Base-by-base conservation (phyloP, 345 rosid species). In the Mangifera indica region DNA sequence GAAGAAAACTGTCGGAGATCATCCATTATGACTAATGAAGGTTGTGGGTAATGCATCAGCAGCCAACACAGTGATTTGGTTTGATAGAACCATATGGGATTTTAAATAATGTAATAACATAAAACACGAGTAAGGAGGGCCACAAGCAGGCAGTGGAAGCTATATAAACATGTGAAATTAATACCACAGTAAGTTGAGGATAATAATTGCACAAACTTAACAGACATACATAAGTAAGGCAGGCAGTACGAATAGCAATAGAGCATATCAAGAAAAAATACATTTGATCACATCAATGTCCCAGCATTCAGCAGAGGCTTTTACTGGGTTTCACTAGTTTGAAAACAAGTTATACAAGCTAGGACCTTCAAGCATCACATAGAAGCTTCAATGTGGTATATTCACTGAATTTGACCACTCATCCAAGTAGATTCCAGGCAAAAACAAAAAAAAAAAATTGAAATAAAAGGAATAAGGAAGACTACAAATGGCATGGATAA, bases 1-100 rank as follows among this genome's bases (percentile, higher is more conserved):
- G 46, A 58, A 37, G 46, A n/a, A 72, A 76, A 64, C 25, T 12
- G 1, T 52, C 60, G 8, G 14, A 67, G 37, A 53, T 26, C 25
- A 34, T 11, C 10, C 24, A 52, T 51, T 59, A 26, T 49, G 10
- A 8, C 10, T 15, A 29, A 18, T 24, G 25, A 51, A 2, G 29
- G 20, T 45, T 40, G 26, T 2, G n/a, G 8, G 15, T 55, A 37
- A 55, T 42, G 15, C 24, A 34, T 40, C 9, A 37, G 42, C 42
- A 37, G 42, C 8, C 9, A 9, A 37, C 1, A 37, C 42, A 37
- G 7, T 37, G 9, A 37, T 37, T 37, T 37, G 42, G 8, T 5
- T 29, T 7, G 42, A 37, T 37, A 7, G 42, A 37, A 37, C 7
- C 42, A 37, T 7, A 9, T 45, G 7, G 12, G 5, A 70, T 18